Base-by-base conservation (phyloP, 345 rosid species). In the Citrus cavaleriei region DNA sequence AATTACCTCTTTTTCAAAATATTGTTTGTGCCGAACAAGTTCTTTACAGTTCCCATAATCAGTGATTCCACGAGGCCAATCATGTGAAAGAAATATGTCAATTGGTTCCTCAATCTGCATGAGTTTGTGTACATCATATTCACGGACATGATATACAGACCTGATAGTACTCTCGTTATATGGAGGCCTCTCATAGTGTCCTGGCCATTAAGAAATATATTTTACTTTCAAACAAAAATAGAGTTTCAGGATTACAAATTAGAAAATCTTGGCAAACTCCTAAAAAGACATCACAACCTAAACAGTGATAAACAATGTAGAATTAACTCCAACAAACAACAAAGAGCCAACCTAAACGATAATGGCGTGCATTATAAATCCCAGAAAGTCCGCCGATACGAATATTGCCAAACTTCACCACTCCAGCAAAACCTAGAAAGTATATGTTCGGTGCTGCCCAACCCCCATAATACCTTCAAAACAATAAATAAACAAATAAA, bases 381-480 rank as follows among this genome's bases (percentile, higher is more conserved):
- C 97, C 98, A 1, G 97, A 94, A 83, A 96, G 90, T 40, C 99
- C 99, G 54, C 97, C 97, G 18, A 94, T 96, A 16, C 97, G 93
- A 60, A 94, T 16, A 76, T 90, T 88, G 49, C 99, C 97, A 70
- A 94, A 91, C 90, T 88, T 96, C 7, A 96, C 84, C 80, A 94
- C 92, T 57, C 99, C 97, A 28, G 92, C 94, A 84, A 81, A 89
- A 7, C 99, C 97, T 73, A 94, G 25, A 85, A 96, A 96, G 82
- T 85, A 96, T 10, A 96, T 88, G 78, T 94, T 94, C 68, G 97
- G 90, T 1, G 99, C 94, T 62, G 91, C 90, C 97, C 95, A 96
- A 75, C 99, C 99, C n/a, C 95, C 97, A 85, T 94, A 91, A 80
- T 91, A 95, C 85, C 99, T 95, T 83, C 18, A 30, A 51, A 34